These are phyloP conservation scores for Aspergillus chevalieri DNA, from an alignment of 2,329 filamentous ascomycete species.

Conservation along the genomic window DNA sequence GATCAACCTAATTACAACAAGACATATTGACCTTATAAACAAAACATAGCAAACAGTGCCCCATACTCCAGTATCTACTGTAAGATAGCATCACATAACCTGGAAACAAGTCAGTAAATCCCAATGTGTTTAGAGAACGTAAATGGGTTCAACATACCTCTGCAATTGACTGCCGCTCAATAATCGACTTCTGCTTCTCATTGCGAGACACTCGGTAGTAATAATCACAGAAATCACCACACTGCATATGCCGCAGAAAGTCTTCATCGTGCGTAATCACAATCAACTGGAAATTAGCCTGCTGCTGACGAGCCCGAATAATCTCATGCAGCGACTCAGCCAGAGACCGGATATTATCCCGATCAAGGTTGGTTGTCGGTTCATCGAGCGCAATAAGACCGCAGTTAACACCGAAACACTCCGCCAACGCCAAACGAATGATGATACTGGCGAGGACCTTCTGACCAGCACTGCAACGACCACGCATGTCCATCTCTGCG, in stretches of 20 bases:
- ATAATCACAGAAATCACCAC: conserved; percentile 83
- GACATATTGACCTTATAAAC: neutral
- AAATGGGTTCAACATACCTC: conserved; percentile 32
- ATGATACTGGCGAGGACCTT: conserved; percentile 96
- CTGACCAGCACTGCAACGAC: conserved; percentile 91
- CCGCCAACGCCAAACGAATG: conserved; percentile 89
- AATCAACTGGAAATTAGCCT: conserved; percentile 95
- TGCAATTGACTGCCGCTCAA: conserved; percentile 58
- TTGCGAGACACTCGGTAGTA: conserved; percentile 85
- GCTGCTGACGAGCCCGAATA: conserved; percentile 72
- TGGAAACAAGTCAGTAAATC: conserved; percentile 3
- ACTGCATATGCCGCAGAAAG: conserved; percentile 88
- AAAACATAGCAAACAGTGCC: neutral
- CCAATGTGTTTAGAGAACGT: neutral
- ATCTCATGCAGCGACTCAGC: conserved; percentile 81
- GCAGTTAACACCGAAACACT: conserved; percentile 94
- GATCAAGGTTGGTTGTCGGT: conserved; percentile 92
- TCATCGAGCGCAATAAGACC: conserved; percentile 95
- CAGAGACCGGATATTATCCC: conserved; percentile 86
- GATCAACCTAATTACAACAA: neutral
- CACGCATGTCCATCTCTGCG: conserved; percentile 98
- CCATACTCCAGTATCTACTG: neutral
- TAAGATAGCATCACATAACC: conserved; percentile 9
- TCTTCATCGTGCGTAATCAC: conserved; percentile 99
- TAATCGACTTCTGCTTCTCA: conserved; percentile 78